Conservation (phyloP, 1,284 basidiomycete genomes). For the Hemileia vastatrix region DNA sequence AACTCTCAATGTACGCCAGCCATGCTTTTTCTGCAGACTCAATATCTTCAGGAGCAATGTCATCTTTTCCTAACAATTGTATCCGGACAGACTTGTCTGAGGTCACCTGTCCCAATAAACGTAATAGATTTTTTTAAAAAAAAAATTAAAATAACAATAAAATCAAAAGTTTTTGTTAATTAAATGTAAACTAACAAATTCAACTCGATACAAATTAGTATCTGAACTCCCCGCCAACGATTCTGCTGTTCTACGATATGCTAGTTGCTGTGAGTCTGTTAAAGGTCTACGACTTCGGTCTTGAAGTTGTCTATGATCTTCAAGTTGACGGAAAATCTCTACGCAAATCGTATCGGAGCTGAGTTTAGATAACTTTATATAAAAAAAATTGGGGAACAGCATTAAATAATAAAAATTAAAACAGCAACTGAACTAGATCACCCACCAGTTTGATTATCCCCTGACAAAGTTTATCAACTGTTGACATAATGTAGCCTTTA, state of each 20-base stretch:
- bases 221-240: slow-evolving; percentile 26
- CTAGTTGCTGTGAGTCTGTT: slow-evolving; percentile 17
- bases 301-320: slow-evolving; percentile 12
- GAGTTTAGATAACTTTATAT: slow-evolving; percentile 12
- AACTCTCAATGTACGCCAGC: slow-evolving; percentile 35
- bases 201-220: slow-evolving; percentile 39
- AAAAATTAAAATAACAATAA: slow-evolving; percentile 5
- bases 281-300: not conserved
- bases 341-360: slow-evolving; percentile 8
- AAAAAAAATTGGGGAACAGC: not conserved
- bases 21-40: slow-evolving; percentile 31
- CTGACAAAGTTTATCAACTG: slow-evolving; percentile 63
- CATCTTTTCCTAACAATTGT: slow-evolving; percentile 39
- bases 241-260: slow-evolving; percentile 18
- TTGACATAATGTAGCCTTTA: slow-evolving; percentile 85
- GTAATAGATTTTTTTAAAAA: slow-evolving; percentile 1
- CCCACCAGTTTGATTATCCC: slow-evolving; percentile 19
- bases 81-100: slow-evolving; percentile 27
- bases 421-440: not conserved
- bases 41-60: slow-evolving; percentile 34
- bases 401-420: not conserved
- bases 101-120: not conserved
- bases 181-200: slow-evolving; percentile 36
- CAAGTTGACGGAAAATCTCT: slow-evolving; percentile 11
- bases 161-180: not conserved